Evolutionary conservation across 192 early-diverging fungal species (phyloP), one percentile per base, ranked within the genome.

Genomic region (Coemansia nantahalensis): DNA sequence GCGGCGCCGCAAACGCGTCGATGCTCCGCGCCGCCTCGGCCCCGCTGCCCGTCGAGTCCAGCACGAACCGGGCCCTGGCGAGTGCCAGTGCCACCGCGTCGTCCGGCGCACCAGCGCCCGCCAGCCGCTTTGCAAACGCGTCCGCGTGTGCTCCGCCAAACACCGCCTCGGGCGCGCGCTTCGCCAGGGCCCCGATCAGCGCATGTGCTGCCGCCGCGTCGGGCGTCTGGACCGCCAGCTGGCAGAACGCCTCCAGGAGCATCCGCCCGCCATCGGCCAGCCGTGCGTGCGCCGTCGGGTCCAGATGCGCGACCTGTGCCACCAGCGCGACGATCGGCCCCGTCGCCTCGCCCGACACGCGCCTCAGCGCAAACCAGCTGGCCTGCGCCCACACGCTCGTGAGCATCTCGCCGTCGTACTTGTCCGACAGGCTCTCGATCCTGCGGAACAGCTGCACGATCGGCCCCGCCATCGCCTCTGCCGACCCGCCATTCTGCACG

Each of bases 361-460:
- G 52, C 32, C 65, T 52, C 18, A 70, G 45, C 5, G 73, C 61
- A 50, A 77, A 77, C 73, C 73, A 77, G 42, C 66, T 65, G 22
- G 73, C 40, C 38, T 77, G 73, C 13, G 65, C 54, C 73, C 73
- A 77, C 12, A 77, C 45, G 13, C 58, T 54, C 0, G 32, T 48
- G 31, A 77, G 40, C 48, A 77, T 50, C 19, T 39, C 32, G 1
- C 41, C 14, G 22, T 60, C 66, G 37, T 65, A 54, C 37, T 59
- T 65, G 10, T 21, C 33, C 0, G 73, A 48, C 39, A 69, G 41
- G 7, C 7, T n/a, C 24, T 61, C 66, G 1, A 77, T 34, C 35
- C 65, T 65, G 39, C 53, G 48, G 37, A 65, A 77, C 17, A 77
- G 51, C 39, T 50, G 51, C 41, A 62, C 61, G 2, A 77, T 46